Base-by-base conservation (phyloP, 139 green algal genomes). In the Pleodorina starrii region DNA sequence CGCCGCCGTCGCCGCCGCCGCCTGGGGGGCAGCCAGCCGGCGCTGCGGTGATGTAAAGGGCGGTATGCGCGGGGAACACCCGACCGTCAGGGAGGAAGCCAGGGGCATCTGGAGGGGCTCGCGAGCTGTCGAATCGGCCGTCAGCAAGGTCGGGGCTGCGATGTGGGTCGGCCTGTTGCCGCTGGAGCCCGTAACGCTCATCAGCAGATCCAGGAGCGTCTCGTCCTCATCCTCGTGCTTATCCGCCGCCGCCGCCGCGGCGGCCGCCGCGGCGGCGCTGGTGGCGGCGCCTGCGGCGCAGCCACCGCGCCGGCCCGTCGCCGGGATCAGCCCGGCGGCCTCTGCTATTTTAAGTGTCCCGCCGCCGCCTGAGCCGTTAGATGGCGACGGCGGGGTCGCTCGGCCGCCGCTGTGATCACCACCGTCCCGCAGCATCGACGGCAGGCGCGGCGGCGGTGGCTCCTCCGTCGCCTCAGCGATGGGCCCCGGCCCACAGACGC, bases 201-300 rank as follows among this genome's bases (percentile, higher is more conserved):
- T 76, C 32, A 76, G 14, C 68, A 76, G 9, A 10, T 76, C 68
- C 38, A 76, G 68, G 35, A 76, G 25, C 32, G 36, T 46, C 68
- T 76, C 68, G 32, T 76, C 68, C 19, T 76, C 68, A 46, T 76
- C 68, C 36, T 48, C 32, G 17, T 76, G n/a, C n/a, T n/a, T n/a
- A n/a, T n/a, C n/a, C n/a, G n/a, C n/a, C 36, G 63, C 63, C 63
- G n/a, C 11, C 1, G 63, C 1, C 63, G 21, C 11, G 63, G 63
- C 63, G 27, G 63, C 19, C 27, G 63, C 63, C 11, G 63, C 21
- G 63, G 59, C 6, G 16, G 59, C 17, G 50, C 14, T 17, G 14
- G 54, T 25, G 9, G 21, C 9, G 54, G 29, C 5, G 9, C 21
- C 9, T 21, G 54, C 7, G 54, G 54, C 7, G 54, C 54, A 32